Evolutionary conservation across 169 alveolate genomes (phyloP).

Genomic region (Plasmodium relictum): DNA sequence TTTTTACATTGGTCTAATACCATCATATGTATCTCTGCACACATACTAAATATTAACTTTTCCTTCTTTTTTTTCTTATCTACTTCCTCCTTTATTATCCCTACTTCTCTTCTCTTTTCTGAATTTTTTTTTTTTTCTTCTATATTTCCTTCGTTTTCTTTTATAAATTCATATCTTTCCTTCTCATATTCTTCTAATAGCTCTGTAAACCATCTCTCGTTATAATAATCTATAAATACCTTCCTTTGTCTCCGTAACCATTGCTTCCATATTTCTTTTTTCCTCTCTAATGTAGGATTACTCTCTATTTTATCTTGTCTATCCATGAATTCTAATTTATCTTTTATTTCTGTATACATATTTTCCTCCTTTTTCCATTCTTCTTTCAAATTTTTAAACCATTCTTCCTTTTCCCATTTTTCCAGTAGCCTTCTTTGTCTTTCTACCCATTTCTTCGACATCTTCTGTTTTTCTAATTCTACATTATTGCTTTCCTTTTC

Average conservation of each 20-base stretch:
- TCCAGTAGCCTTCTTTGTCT: neutral
- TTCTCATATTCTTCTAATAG: neutral
- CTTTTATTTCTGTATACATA: neutral
- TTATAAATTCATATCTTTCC: neutral
- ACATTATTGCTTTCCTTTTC: neutral
- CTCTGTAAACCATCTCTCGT: neutral
- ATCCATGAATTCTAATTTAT: neutral
- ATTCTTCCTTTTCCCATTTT: neutral
- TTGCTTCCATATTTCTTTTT: neutral
- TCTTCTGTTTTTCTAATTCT: neutral
- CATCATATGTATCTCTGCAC: neutral
- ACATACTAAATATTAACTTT: neutral
- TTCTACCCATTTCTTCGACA: neutral
- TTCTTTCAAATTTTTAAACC: neutral
- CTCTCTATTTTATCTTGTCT: neutral
- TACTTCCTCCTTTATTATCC: no score
- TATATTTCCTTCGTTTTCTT: neutral
- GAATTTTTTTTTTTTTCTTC: neutral
- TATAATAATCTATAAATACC: neutral
- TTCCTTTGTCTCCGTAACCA: neutral
- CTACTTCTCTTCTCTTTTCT: no score
- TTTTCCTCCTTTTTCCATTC: neutral
- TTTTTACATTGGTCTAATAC: neutral
- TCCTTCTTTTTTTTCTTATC: no score
- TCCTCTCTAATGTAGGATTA: neutral